Percentiles rank a stretch among this genome's conserved stretches.
phyloP scores from a whole-genome alignment of 2,329 filamentous ascomycete genomes.

The Myriangium duriaei region DNA sequence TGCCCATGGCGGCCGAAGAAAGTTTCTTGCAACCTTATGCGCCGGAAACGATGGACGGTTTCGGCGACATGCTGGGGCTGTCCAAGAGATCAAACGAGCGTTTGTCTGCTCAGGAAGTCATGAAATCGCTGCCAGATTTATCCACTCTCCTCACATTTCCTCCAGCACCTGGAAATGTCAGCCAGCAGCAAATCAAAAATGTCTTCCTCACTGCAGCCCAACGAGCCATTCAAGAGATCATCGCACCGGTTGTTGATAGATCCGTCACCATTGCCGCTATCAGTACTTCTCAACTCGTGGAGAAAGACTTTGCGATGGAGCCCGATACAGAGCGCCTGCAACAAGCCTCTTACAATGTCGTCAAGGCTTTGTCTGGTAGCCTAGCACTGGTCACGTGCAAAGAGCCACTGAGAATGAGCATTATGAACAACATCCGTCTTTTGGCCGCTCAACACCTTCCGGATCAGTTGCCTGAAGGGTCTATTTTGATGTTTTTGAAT shows the following conservation, averaged over 20 bases:
- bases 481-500: slow-evolving; percentile 97
- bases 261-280: slow-evolving; percentile 98
- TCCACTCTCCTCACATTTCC: slow-evolving; percentile 69
- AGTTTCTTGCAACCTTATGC: slow-evolving; percentile 26
- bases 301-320: slow-evolving; percentile 93
- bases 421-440: slow-evolving; percentile 93
- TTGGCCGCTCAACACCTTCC: slow-evolving; percentile 50
- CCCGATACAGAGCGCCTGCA: slow-evolving; percentile 77
- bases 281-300: slow-evolving; percentile 86
- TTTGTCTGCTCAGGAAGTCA: slow-evolving; percentile 65
- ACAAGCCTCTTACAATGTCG: slow-evolving; percentile 81
- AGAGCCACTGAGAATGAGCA: slow-evolving; percentile 88
- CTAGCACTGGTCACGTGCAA: slow-evolving; percentile 96
- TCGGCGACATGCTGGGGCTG: slow-evolving; percentile 70
- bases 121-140: slow-evolving; percentile 73
- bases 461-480: slow-evolving; percentile 76
- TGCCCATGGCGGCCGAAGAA: slow-evolving; percentile 31
- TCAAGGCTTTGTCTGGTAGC: slow-evolving; percentile 86
- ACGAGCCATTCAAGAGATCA: slow-evolving; percentile 87
- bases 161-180: slow-evolving; percentile 61
- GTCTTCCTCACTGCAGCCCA: slow-evolving; percentile 81
- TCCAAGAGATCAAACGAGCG: slow-evolving; percentile 49
- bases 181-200: slow-evolving; percentile 49
- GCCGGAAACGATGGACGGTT: slow-evolving; percentile 50
- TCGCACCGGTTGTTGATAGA: slow-evolving; percentile 90